Conservation (phyloP, 2,329 filamentous ascomycete species). For the Fusarium algeriense region DNA sequence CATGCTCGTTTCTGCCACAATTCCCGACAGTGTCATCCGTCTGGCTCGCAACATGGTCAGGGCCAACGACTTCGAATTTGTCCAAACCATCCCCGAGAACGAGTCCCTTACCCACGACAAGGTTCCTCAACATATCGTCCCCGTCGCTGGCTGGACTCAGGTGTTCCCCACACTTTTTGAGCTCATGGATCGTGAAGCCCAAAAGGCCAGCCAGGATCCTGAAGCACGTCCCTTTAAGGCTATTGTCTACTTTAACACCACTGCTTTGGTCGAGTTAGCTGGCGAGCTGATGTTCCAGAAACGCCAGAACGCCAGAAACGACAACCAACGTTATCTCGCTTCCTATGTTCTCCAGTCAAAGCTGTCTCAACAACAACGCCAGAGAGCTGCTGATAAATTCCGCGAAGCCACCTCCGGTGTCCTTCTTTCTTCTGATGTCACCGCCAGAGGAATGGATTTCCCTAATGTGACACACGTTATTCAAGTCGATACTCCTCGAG, state of each 20-base stretch:
- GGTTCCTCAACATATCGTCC: conserved; percentile 83
- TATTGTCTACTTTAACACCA: conserved; percentile 92
- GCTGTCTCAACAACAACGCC: conserved; percentile 77
- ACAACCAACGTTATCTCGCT: conserved; percentile 57
- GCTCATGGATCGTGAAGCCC: conserved; percentile 72
- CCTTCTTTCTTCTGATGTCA: conserved; percentile 83
- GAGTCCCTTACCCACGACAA: conserved; percentile 87
- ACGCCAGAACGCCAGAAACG: conserved; percentile 54
- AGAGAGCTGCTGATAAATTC: conserved; percentile 78
- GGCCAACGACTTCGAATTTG: conserved; percentile 82
- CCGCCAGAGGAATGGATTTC: conserved; percentile 86
- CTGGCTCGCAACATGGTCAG: conserved; percentile 85
- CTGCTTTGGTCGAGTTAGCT: conserved; percentile 76
- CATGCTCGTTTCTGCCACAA: conserved; percentile 94
- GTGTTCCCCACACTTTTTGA: conserved; percentile 82
- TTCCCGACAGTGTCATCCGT: conserved; percentile 83
- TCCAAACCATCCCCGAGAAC: conserved; percentile 86
- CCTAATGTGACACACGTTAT: conserved; percentile 84
- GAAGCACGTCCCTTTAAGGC: conserved; percentile 82
- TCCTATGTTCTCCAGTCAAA: conserved; percentile 77
- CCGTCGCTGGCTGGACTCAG: conserved; percentile 78
- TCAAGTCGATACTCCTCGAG: conserved; percentile 74
- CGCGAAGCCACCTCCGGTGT: conserved; percentile 71
- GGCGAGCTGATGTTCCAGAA: conserved; percentile 63
- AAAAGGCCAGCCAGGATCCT: conserved; percentile 56